phyloP scores from a whole-genome alignment of 192 early-diverging fungal genomes.

The Coemansia biformis region DNA sequence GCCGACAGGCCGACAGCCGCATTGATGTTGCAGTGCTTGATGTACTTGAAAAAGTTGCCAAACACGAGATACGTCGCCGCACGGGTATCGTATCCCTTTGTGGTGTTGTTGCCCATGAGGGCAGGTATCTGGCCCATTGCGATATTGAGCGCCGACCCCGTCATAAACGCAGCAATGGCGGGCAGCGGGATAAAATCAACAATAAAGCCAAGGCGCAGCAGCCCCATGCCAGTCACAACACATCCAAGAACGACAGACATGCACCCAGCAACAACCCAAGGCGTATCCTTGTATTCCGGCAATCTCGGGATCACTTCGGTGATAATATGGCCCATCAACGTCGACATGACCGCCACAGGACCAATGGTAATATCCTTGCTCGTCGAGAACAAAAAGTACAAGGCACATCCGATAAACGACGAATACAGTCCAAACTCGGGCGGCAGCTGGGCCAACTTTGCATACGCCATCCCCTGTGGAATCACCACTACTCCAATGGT shows the following conservation, averaged over 20 bases:
- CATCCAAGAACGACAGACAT: slow-evolving; percentile 71
- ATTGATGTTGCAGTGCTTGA: slow-evolving; percentile 44
- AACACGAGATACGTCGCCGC: slow-evolving; percentile 70
- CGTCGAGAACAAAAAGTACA: slow-evolving; percentile 71
- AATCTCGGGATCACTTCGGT: slow-evolving; percentile 29
- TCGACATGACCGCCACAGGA: slow-evolving; percentile 71
- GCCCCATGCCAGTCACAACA: slow-evolving; percentile 63
- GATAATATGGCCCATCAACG: slow-evolving; percentile 64
- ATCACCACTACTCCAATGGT: slow-evolving; percentile 71
- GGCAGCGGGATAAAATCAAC: slow-evolving; percentile 83
- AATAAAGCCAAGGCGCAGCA: slow-evolving; percentile 77
- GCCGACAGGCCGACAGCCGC: slow-evolving; percentile 44
- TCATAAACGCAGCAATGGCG: slow-evolving; percentile 82
- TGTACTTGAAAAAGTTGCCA: slow-evolving; percentile 58
- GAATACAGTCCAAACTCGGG: slow-evolving; percentile 74
- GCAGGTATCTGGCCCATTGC: slow-evolving; percentile 74
- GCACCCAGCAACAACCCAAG: slow-evolving; percentile 48
- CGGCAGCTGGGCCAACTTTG: slow-evolving; percentile 69
- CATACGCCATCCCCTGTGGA: slow-evolving; percentile 70
- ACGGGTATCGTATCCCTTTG: slow-evolving; percentile 61
- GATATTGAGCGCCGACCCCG: slow-evolving; percentile 76
- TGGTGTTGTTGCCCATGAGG: slow-evolving; percentile 69
- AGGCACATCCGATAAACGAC: slow-evolving; percentile 60
- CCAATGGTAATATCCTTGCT: slow-evolving; percentile 72
- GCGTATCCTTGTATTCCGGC: slow-evolving; percentile 53